Conservation (phyloP, 2,329 filamentous ascomycete species). For the Shiraia bambusicola region DNA sequence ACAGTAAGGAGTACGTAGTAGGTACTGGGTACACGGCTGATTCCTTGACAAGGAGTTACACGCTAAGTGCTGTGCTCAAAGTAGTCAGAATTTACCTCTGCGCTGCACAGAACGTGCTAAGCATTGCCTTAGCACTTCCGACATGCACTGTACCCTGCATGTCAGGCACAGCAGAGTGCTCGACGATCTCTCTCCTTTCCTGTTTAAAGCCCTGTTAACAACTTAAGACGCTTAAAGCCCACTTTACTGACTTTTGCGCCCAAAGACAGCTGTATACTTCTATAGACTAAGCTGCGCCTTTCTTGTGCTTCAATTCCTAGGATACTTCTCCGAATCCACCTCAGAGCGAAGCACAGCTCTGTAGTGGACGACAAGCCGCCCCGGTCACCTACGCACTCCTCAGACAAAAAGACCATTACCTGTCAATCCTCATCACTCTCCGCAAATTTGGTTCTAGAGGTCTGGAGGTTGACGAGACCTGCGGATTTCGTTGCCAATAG, state of each 20-base stretch:
- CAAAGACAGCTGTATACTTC: slow-evolving; percentile 1
- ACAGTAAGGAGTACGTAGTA: too few species aligned
- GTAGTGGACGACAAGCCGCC: slow-evolving; percentile 3
- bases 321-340: slow-evolving; percentile 4
- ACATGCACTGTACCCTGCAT: slow-evolving; percentile 19
- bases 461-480: slow-evolving; percentile 5
- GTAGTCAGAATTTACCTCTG: slow-evolving; percentile 11
- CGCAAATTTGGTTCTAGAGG: slow-evolving; percentile 3
- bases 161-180: slow-evolving; percentile 13
- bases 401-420: slow-evolving; percentile 7
- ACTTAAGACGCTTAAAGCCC: slow-evolving; percentile 4
- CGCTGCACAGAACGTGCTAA: slow-evolving; percentile 18
- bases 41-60: slow-evolving; percentile 4
- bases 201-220: slow-evolving; percentile 10
- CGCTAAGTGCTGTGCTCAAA: slow-evolving; percentile 9
- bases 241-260: slow-evolving; percentile 6
- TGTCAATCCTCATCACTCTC: not conserved
- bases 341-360: slow-evolving; percentile 8
- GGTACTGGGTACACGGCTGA: slow-evolving; percentile 3
- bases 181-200: slow-evolving; percentile 19
- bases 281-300: slow-evolving; percentile 8
- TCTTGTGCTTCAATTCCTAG: slow-evolving; percentile 3
- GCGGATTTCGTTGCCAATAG: slow-evolving; percentile 1
- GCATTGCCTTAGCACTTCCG: slow-evolving; percentile 15
- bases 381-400: slow-evolving; percentile 1